Evolutionary conservation across 2,329 filamentous ascomycete genomes (phyloP).

Genomic region (Lecanicillium sp.): DNA sequence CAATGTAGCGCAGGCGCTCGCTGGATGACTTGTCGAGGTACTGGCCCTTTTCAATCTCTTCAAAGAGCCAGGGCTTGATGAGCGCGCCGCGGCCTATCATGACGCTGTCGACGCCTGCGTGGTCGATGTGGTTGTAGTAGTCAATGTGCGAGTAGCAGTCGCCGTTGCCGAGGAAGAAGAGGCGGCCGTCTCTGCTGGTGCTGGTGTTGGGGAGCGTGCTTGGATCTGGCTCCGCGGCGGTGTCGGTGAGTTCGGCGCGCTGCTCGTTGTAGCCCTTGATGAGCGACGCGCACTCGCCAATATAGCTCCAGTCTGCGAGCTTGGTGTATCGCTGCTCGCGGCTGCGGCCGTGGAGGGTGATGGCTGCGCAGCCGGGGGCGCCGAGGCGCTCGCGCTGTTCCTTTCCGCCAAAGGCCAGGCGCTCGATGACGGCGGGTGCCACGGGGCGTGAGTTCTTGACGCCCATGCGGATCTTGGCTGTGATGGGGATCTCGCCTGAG

Average conservation of each 20-base stretch:
- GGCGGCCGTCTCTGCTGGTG: constrained; percentile 54
- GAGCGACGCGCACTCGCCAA: constrained; percentile 78
- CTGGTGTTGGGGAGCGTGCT: constrained; percentile 60
- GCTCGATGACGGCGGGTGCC: constrained; percentile 72
- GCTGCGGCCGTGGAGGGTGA: constrained; percentile 88
- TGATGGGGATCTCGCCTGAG: constrained; percentile 83
- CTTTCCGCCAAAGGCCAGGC: constrained; percentile 69
- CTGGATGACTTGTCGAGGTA: constrained; percentile 91
- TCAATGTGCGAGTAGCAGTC: constrained; percentile 92
- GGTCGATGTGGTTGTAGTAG: constrained; percentile 69
- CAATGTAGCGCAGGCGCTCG: constrained; percentile 77
- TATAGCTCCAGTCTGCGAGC: constrained; percentile 91
- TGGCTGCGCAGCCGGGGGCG: constrained; percentile 80
- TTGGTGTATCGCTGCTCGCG: constrained; percentile 91
- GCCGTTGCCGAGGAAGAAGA: constrained; percentile 93
- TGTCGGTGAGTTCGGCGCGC: constrained; percentile 62
- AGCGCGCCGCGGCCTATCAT: constrained; percentile 96
- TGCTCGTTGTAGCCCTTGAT: constrained; percentile 72
- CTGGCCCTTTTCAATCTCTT: constrained; percentile 86
- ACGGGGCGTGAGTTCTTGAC: constrained; percentile 72
- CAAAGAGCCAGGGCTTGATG: constrained; percentile 97
- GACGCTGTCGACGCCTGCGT: constrained; percentile 79
- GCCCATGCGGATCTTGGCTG: constrained; percentile 89
- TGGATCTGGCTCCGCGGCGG: constrained; percentile 65
- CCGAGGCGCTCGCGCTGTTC: constrained; percentile 64